A percentile compares a stretch with the other conserved stretches of the same genome.
These are phyloP conservation scores for Phytopythium helicoides DNA, from an alignment of 352 stramenopile genomes.

Conservation along the genomic window DNA sequence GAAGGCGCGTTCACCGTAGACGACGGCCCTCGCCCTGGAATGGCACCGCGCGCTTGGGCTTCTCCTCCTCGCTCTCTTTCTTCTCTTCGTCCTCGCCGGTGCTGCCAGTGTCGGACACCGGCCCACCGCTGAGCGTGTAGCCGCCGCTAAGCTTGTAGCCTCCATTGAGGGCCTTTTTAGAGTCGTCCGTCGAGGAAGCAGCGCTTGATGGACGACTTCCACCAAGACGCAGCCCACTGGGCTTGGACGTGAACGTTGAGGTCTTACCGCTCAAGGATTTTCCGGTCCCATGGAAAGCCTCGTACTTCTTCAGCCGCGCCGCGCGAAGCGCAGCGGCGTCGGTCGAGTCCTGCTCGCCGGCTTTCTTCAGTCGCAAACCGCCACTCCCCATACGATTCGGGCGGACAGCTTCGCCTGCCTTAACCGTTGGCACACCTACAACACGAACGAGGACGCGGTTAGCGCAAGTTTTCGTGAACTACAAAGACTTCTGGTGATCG, in stretches of 20 bases:
- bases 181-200: no score
- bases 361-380: slow-evolving; percentile 76
- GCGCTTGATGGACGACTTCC: no score
- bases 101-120: slow-evolving; percentile 8
- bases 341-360: slow-evolving; percentile 44
- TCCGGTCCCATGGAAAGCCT: slow-evolving; percentile 81
- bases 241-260: slow-evolving; percentile 23
- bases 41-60: slow-evolving; percentile 32
- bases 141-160: slow-evolving; percentile 15
- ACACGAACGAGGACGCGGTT: background rate
- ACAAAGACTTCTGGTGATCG: slow-evolving; percentile 6
- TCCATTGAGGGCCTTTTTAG: no score
- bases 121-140: slow-evolving; percentile 29
- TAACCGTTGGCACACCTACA: slow-evolving; percentile 67
- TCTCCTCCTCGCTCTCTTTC: slow-evolving; percentile 36
- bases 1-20: slow-evolving; percentile 33
- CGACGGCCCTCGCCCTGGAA: slow-evolving; percentile 71
- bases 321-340: slow-evolving; percentile 66
- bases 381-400: slow-evolving; percentile 31
- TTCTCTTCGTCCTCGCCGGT: slow-evolving; percentile 48
- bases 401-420: slow-evolving; percentile 30
- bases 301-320: slow-evolving; percentile 74
- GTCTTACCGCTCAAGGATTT: slow-evolving; percentile 63
- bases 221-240: slow-evolving; percentile 20
- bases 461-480: slow-evolving; percentile 7